Base-by-base conservation (phyloP, 148 eudicot genomes). In the Talinum fruticosum region DNA sequence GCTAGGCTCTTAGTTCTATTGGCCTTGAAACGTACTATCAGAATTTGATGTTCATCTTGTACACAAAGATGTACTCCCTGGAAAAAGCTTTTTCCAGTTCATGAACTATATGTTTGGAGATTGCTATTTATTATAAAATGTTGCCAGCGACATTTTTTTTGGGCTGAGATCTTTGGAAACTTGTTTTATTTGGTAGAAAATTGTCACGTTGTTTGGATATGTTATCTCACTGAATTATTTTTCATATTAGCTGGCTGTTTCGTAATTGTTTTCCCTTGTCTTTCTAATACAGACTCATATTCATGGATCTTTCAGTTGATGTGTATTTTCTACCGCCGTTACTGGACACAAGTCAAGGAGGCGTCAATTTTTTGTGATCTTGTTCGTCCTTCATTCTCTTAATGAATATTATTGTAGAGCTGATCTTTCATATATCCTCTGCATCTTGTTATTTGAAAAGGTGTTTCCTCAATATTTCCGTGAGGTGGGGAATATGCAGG, bases 401-500 rank as follows among this genome's bases (percentile, higher is more conserved):
- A 32, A 47, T 28, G 57, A 70, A 41, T 29, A 44, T 14, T 53
- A 57, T 35, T 80, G 73, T 24, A 37, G 61, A 36, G 28, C 35
- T 53, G 16, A 18, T 36, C 24, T n/a, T 53, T 19, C 15, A 26
- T 29, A 73, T 38, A 6, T 54, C 13, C 73, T 66, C 26, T 44
- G 69, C 10, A 41, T 8, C 49, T 24, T 51, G 19, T 35, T 19
- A 23, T 41, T 38, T 44, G 66, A 53, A 62, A 49, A 59, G 19
- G 44, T 59, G 34, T 53, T 54, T 36, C 21, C 72, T 66, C 53
- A 66, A 10, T 29, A n/a, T 24, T 71, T 1, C 29, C 69, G 23
- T 32, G 41, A 21, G 21, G 34, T 72, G 30, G 21, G 59, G 85
- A 79, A 79, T 53, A 90, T 89, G 96, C 86, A 75, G 66, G 85